phyloP scores from a whole-genome alignment of 768 basidiomycete species.

The Crucibulum laeve region DNA sequence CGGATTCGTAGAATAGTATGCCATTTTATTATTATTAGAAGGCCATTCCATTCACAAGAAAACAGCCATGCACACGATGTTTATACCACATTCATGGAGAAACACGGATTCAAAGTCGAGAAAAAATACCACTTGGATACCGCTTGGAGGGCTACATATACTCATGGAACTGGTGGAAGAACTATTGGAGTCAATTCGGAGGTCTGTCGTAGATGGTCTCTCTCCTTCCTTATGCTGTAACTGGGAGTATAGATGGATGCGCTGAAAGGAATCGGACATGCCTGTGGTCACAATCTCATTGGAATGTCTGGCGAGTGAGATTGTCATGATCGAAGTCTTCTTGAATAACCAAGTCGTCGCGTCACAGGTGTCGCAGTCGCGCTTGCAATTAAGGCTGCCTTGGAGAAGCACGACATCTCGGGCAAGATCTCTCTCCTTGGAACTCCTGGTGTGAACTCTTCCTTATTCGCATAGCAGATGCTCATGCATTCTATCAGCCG shows the following conservation, averaged over 20 bases:
- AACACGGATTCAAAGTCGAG: conserved; percentile 61
- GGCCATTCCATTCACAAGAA: not conserved
- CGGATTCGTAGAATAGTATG: conserved; percentile 62
- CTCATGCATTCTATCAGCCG: conserved; percentile 39
- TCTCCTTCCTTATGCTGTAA: not conserved
- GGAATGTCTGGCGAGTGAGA: conserved; percentile 50
- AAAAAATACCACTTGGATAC: conserved; percentile 62
- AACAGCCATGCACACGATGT: conserved; percentile 67
- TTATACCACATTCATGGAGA: conserved; percentile 62
- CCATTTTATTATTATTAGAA: not conserved
- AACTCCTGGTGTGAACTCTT: conserved; percentile 56
- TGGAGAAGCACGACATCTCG: conserved; percentile 56
- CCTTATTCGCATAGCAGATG: not conserved
- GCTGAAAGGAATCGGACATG: conserved; percentile 58
- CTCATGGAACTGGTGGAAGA: conserved; percentile 61
- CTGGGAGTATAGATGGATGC: conserved; percentile 52
- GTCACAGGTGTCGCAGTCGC: conserved; percentile 64
- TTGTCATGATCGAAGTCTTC: not conserved
- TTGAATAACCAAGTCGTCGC: not conserved
- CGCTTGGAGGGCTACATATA: conserved; percentile 71
- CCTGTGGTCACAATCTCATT: conserved; percentile 83
- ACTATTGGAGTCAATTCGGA: conserved; percentile 81
- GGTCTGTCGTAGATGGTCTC: conserved; percentile 23
- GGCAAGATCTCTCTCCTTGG: conserved; percentile 72
- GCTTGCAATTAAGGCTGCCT: conserved; percentile 58